Base-by-base conservation (phyloP, 805 yeast genomes). In the Myxozyma mucilagina region DNA sequence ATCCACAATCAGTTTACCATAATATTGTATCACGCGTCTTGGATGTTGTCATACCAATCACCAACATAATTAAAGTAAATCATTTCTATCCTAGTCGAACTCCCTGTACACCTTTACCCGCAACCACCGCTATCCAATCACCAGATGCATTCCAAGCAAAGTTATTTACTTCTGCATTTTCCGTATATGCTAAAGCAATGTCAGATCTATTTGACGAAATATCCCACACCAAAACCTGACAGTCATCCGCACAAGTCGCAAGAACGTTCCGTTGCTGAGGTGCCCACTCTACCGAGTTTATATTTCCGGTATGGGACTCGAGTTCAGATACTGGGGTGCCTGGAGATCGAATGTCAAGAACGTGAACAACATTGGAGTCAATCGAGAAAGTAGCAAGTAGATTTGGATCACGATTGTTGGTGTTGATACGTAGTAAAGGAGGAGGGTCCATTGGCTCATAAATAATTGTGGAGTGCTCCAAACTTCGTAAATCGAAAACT, bases 391-490 rank as follows among this genome's bases (percentile, higher is more conserved):
- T 85, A 0, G 97, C 97, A 61, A 94, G 76, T 50, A 89, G 82
- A 73, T 93, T 89, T 47, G 88, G 85, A 72, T 94, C 96, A 41
- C 82, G 78, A 41, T 89, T 88, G 35, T 90, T 87, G 0, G 97
- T 84, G 9, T 90, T 86, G 10, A 94, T 76, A 63, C 93, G 79
- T 36, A 94, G 73, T 56, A 94, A 76, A 1, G 97, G 94, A 18
- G 79, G 78, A 1, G 76, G 69, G 11, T 74, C 45, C 29, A 49
- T 47, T 13, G 67, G 83, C 71, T 94, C 99, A 73, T 90, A 94
- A 14, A 94, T 87, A 67, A 94, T 94, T 1, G 99, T 93, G 16
- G 96, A 89, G 73, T 92, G 98, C 61, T 94, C 97, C n/a, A 63
- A 56, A 24, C 61, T 55, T 10, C 99, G 77, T 61, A 94, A 79